Evolutionary conservation across 2,329 filamentous ascomycete genomes (phyloP).

Genomic region (Cylindrodendrum hubeiense): DNA sequence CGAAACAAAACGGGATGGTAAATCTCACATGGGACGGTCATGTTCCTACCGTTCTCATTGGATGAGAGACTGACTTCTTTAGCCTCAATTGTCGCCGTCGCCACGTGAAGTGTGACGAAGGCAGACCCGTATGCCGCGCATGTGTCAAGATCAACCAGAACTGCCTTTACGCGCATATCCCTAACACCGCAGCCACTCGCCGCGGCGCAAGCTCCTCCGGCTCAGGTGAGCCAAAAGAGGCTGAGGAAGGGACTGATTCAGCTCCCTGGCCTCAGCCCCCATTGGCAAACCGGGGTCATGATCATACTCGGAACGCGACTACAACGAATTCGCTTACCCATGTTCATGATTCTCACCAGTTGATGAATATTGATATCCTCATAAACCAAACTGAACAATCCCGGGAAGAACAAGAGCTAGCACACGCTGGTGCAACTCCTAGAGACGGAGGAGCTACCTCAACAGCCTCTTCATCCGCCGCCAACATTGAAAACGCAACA

Average conservation of each 20-base stretch:
- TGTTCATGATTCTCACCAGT: background rate
- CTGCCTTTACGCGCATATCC: background rate
- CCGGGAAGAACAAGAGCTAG: background rate
- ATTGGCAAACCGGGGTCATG: background rate
- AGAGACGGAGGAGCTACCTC: conserved; percentile 26
- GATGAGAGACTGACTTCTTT: background rate
- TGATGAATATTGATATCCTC: background rate
- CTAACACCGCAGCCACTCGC: background rate
- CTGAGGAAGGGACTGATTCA: background rate
- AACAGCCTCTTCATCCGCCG: conserved; percentile 34
- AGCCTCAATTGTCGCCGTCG: conserved; percentile 28
- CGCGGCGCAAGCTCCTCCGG: background rate
- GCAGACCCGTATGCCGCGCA: conserved; percentile 18
- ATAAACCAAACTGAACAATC: background rate
- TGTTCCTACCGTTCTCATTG: background rate
- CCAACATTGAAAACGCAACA: background rate
- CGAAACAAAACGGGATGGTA: conserved; percentile 28
- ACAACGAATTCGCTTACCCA: background rate
- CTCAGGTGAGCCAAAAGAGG: background rate
- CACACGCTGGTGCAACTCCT: background rate
- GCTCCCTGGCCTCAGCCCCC: background rate
- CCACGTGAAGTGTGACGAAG: conserved; percentile 28
- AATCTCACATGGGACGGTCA: background rate
- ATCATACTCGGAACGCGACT: background rate
- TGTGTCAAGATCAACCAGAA: conserved; percentile 24